Conservation (phyloP, 768 basidiomycete genomes). For the Kondoa malvinella region DNA sequence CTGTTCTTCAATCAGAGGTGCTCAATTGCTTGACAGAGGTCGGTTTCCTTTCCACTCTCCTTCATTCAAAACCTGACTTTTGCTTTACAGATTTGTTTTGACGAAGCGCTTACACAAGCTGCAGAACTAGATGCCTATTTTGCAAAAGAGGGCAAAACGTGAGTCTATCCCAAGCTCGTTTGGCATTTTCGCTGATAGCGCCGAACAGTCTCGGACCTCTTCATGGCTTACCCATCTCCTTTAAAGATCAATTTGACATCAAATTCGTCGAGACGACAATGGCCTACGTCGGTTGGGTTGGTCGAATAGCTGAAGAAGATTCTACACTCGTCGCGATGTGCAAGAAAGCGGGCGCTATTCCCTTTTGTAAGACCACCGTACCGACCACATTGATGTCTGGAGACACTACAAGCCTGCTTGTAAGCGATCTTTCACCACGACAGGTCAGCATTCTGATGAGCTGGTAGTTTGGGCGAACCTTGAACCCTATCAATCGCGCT, state of each 20-base stretch:
- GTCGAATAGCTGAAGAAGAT: slow-evolving; percentile 15
- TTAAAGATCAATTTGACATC: slow-evolving; percentile 33
- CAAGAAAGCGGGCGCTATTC: slow-evolving; percentile 39
- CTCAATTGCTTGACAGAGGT: neutral
- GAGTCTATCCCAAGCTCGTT: slow-evolving; percentile 40
- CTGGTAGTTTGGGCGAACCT: neutral
- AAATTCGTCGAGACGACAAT: slow-evolving; percentile 24
- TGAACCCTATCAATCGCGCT: neutral
- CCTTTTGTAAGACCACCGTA: slow-evolving; percentile 23
- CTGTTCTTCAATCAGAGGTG: neutral
- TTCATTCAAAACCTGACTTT: neutral
- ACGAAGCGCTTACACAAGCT: slow-evolving; percentile 44
- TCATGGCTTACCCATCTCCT: slow-evolving; percentile 32
- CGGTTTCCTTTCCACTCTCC: neutral
- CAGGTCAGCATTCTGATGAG: neutral
- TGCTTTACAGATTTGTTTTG: neutral
- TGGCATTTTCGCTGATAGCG: neutral
- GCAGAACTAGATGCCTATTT: slow-evolving; percentile 49
- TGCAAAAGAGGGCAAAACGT: slow-evolving; percentile 46
- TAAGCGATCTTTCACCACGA: neutral
- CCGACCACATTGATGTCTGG: neutral
- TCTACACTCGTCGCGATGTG: slow-evolving; percentile 18
- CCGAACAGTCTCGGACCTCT: slow-evolving; percentile 19
- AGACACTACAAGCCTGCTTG: neutral
- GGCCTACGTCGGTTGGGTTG: slow-evolving; percentile 23